Base-by-base conservation (phyloP, 2,329 filamentous ascomycete species). In the Scopulariopsis brevicaulis region DNA sequence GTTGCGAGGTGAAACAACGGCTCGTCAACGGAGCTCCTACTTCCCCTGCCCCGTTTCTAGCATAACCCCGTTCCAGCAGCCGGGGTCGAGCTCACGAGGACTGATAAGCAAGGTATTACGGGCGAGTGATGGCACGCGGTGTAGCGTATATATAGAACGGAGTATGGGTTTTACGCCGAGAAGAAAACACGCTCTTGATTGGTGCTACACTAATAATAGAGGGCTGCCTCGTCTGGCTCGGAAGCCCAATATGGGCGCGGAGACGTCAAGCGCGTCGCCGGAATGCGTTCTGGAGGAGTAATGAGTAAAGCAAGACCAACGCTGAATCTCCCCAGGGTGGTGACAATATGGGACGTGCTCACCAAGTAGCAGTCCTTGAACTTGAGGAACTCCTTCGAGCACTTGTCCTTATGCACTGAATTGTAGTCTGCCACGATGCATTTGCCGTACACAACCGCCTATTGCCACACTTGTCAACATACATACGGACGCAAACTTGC, bases 371-470 rank as follows among this genome's bases (percentile, higher is more conserved):
- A 97, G 63, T 96, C 79, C 70, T 96, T 96, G 54, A 97, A 71
- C 63, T 76, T 84, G 71, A 94, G 76, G 64, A 99, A 97, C 67
- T 96, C 91, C 59, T 83, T 84, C 4, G 80, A 78, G 67, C 94
- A 99, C 77, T 94, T 94, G 68, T 96, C 90, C 68, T 96, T 96
- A 65, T 91, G 82, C 3, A 96, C 83, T 4, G 90, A 83, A 68
- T 93, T 93, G 73, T 96, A 97, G 68, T 97, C 93, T 46, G 84
- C 83, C 55, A 93, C 81, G 62, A 99, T 85, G 69, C 94, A 99
- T 77, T 91, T 92, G 63, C 93, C 94, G 67, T 97, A 99, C 14
- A 82, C 77, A 2, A 90, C 79, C 56, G 90, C 87, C 93, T 97
- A 20, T 54, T 54, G 52, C 18, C 52, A 37, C 22, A 22, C n/a